Base-by-base conservation (phyloP, 2,329 filamentous ascomycete species). In the Triangularia setosa region DNA sequence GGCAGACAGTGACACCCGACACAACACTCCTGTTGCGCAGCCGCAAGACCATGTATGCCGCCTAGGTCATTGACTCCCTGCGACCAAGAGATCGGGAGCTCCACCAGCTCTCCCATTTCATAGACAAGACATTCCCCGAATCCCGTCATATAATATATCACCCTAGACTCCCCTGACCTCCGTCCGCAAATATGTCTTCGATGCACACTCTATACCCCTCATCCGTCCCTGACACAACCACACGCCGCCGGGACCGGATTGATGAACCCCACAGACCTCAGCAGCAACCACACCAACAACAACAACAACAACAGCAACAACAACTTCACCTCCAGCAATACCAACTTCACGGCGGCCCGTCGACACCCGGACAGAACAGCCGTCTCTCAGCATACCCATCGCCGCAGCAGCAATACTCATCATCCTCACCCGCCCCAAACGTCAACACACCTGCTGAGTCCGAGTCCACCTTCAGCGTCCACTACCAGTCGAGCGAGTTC, bases 361-460 rank as follows among this genome's bases (percentile, higher is more conserved):
- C 68, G 18, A 72, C 66, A 28, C 65, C 75, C 65, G 75, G 76
- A 67, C 73, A 76, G 62, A 76, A 75, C 69, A 73, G 79, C 60
- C 73, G 81, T 67, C 80, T 79, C 60, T 77, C 79, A 30, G 76
- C 77, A 65, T 77, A 60, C n/a, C 28, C 81, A 63, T 80, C 74
- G 2, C 69, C 81, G 63, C 78, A 78, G 61, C 69, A 73, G 48
- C 75, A 69, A 57, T 78, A 77, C 68, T 76, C 70, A 72, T 77
- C 77, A 52, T 72, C 74, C 23, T 82, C 80, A 2, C 80, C 80
- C 21, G 70, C 72, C 28, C 67, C 73, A 24, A 72, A 75, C 67
- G 75, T 75, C 59, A 72, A 81, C 63, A 84, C 83, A 0, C 83
- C 83, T 11, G 79, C 79, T 67, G 83, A 81, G 65, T 84, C 83